Evolutionary conservation across 345 rosid species (phyloP).

Genomic region (Pugionium dolabratum): DNA sequence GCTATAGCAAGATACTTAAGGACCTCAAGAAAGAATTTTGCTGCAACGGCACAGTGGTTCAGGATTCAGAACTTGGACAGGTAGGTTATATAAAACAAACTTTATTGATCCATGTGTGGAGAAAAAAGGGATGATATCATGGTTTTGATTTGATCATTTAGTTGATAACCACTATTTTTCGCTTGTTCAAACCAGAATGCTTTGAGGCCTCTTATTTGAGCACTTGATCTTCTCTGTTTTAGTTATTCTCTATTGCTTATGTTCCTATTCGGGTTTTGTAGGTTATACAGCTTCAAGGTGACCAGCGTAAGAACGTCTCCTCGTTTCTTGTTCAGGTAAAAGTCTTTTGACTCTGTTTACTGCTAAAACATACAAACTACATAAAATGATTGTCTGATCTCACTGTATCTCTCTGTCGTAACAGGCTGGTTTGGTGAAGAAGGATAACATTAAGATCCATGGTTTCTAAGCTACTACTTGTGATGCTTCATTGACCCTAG

Average conservation of each 20-base stretch:
- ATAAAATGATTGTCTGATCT: not conserved
- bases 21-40: not conserved
- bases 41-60: not conserved
- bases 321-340: not conserved
- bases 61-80: not conserved
- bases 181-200: not conserved
- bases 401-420: not conserved
- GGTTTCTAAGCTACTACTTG: not conserved
- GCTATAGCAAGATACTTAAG: not conserved
- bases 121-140: no score
- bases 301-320: constrained; percentile 2
- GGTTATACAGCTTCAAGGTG: constrained; percentile 1
- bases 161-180: not conserved
- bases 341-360: not conserved
- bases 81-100: not conserved
- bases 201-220: not conserved
- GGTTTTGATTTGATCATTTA: not conserved
- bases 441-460: not conserved
- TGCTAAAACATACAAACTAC: not conserved
- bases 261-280: not conserved
- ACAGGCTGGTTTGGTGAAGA: constrained; percentile 1
- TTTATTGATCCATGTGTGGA: no score
- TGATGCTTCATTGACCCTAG: not conserved
- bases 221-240: not conserved
- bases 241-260: not conserved